These are phyloP conservation scores for Ammopiptanthus mongolicus DNA, from an alignment of 306 rosid genomes.

Conservation along the genomic window DNA sequence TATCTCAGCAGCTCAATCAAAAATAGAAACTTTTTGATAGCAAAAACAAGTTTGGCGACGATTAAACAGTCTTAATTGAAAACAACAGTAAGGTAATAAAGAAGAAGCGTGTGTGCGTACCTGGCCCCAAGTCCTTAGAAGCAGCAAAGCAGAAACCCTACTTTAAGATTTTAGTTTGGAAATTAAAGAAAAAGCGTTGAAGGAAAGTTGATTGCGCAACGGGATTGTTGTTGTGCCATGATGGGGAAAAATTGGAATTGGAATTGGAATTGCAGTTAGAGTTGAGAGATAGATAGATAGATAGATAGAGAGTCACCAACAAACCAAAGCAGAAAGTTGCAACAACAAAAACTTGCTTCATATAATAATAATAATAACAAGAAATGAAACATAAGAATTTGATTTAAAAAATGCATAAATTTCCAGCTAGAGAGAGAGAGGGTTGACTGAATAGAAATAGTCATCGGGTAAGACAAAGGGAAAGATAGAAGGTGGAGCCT, in stretches of 20 bases:
- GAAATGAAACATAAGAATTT: neutral
- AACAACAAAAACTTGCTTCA: neutral
- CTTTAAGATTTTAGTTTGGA: neutral
- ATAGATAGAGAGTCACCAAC: neutral
- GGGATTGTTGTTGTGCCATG: conserved; percentile 25
- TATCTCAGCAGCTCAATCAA: neutral
- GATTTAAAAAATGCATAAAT: neutral
- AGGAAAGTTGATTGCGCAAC: conserved; percentile 8
- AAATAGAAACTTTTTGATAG: conserved; percentile 20
- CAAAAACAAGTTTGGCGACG: neutral
- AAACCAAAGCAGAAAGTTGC: neutral
- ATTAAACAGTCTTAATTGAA: too few relatives aligned
- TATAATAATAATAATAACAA: neutral
- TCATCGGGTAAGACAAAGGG: conserved; percentile 20
- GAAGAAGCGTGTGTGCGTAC: conserved; percentile 15
- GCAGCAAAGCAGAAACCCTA: conserved; percentile 20
- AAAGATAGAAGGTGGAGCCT: neutral
- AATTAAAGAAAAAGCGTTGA: conserved; percentile 12
- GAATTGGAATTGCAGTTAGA: neutral
- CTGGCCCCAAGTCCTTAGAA: conserved; percentile 9
- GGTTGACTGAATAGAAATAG: conserved; percentile 40
- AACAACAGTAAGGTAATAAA: neutral
- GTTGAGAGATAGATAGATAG: neutral
- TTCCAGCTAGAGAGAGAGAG: conserved; percentile 16
- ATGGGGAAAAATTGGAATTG: conserved; percentile 25